Percentiles rank a stretch among this genome's conserved stretches.
Evolutionary conservation across 2,329 filamentous ascomycete species (phyloP).

Genomic region (Aspergillus pseudonomiae): DNA sequence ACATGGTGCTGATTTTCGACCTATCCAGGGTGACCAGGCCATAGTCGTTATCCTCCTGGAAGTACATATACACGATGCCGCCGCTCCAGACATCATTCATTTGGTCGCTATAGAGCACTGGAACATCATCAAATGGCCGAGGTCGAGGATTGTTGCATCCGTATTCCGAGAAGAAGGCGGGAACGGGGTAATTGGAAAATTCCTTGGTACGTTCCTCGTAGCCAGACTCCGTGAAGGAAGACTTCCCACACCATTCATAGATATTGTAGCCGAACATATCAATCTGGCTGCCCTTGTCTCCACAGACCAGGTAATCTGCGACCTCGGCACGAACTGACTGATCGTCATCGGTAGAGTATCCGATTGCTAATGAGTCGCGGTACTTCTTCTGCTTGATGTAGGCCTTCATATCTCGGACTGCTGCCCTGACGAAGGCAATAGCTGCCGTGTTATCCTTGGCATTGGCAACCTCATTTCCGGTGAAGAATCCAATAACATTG

Average conservation of each 20-base stretch:
- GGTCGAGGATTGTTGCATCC: slow-evolving; percentile 79
- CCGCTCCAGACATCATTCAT: slow-evolving; percentile 92
- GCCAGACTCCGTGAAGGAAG: slow-evolving; percentile 73
- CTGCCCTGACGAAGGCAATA: slow-evolving; percentile 95
- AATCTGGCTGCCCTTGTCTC: slow-evolving; percentile 66
- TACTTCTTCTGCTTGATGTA: slow-evolving; percentile 84
- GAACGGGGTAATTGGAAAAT: slow-evolving; percentile 86
- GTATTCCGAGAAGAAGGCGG: slow-evolving; percentile 98
- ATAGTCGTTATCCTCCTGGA: slow-evolving; percentile 87
- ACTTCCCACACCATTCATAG: slow-evolving; percentile 97
- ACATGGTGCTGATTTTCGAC: slow-evolving; percentile 64
- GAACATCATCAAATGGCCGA: slow-evolving; percentile 84
- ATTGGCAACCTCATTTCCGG: slow-evolving; percentile 96
- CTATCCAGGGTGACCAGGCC: slow-evolving; percentile 66
- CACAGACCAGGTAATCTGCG: slow-evolving; percentile 94
- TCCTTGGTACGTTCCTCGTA: slow-evolving; percentile 82
- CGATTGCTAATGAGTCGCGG: slow-evolving; percentile 75
- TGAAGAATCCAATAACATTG: slow-evolving; percentile 97
- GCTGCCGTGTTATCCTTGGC: slow-evolving; percentile 82
- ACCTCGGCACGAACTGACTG: slow-evolving; percentile 77
- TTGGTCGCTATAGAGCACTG: slow-evolving; percentile 72
- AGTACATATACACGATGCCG: slow-evolving; percentile 99
- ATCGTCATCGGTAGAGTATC: slow-evolving; percentile 96
- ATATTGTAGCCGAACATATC: slow-evolving; percentile 99
- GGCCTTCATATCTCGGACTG: slow-evolving; percentile 91